phyloP scores from a whole-genome alignment of 306 rosid genomes.

The Vicia faba region DNA sequence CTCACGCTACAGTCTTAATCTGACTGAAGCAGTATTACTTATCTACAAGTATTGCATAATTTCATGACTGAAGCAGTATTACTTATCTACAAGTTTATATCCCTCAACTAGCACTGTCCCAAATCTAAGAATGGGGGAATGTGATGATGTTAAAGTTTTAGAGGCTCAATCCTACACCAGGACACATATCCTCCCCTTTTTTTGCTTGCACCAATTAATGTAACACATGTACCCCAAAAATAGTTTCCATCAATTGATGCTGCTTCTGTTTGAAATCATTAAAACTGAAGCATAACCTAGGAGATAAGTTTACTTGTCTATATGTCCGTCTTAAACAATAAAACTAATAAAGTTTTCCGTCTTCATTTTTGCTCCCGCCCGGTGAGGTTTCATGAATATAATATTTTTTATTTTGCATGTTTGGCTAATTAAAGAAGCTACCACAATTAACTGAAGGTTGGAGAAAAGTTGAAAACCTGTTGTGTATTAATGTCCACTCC shows the following conservation, averaged over 20 bases:
- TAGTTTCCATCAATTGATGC: not conserved
- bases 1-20: constrained; percentile 20
- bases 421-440: not conserved
- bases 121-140: not conserved
- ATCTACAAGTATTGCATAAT: constrained; percentile 3
- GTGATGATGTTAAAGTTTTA: constrained; percentile 5
- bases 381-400: not conserved
- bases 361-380: not conserved
- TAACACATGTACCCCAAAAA: not conserved
- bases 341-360: not conserved
- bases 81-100: constrained; percentile 1
- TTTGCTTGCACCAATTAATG: not conserved
- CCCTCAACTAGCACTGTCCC: not conserved
- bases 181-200: not conserved
- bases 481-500: constrained; percentile 97
- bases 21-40: not conserved
- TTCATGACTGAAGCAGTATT: constrained; percentile 3
- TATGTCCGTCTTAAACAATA: not conserved
- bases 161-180: not conserved
- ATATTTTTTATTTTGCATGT: not conserved
- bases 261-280: constrained; percentile 3
- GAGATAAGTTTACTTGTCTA: constrained; percentile 3
- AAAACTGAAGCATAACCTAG: not conserved
- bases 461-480: constrained; percentile 63
- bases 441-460: not conserved